Base-by-base conservation (phyloP, 441 rosid species). In the Adansonia gregorii region DNA sequence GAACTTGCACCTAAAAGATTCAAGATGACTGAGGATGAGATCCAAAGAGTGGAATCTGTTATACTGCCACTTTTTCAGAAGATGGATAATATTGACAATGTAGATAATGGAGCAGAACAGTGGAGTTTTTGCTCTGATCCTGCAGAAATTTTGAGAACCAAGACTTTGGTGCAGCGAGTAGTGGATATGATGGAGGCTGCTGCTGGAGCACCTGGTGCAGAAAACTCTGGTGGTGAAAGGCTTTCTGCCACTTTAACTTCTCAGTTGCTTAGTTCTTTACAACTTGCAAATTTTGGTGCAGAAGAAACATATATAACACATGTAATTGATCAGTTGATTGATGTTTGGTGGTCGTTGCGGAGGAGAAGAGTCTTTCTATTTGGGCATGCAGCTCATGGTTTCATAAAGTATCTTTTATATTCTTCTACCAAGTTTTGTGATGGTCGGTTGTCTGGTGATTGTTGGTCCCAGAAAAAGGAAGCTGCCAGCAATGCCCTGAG, bases 271-370 rank as follows among this genome's bases (percentile, higher is more conserved):
- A 82, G 70, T 76, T 78, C 81, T 77, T 84, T 94, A 65, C 82
- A 61, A 73, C 80, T 46, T 76, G 67, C 84, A 79, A 83, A 83
- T 82, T 78, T 87, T 78, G 82, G 79, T 15, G 80, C 83, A 51
- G 91, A 87, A 83, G 90, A 86, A 85, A 79, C 79, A 24, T 85
- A 87, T 61, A 66, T 86, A 78, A 77, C 82, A 71, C 67, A 83
- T 78, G 84, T 81, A 49, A 81, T 95, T 86, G 93, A 89, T 80
- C 85, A 84, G 76, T 87, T 96, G 80, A 84, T 91, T 81, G 91
- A 86, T 74, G 73, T 94, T 82, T 96, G 98, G 98, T 86, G 95
- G 98, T 88, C 92, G 73, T 81, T 96, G 85, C 92, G 99, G 85
- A 89, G 84, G 86, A 88, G 99, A 85, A 87, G 94, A 78, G 96